These are phyloP conservation scores for Eucalyptus erythrocorys DNA, from an alignment of 345 rosid species.

Conservation along the genomic window DNA sequence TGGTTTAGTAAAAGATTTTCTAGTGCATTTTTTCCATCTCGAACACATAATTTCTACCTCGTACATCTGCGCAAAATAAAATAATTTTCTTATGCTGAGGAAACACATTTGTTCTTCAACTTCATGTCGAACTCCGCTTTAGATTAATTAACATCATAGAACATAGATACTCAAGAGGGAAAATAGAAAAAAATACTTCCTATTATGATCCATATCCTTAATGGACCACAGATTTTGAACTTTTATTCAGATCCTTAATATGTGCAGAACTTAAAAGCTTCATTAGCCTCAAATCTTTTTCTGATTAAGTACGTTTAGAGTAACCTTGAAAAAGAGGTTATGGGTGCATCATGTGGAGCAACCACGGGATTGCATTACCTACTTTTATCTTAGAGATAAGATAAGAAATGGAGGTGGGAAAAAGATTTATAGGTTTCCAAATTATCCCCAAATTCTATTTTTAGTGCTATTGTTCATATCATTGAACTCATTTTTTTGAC, in stretches of 20 bases:
- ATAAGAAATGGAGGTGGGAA: background rate
- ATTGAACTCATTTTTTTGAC: background rate
- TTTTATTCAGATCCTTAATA: rapidly evolving
- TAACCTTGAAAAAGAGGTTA: no score
- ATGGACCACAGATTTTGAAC: background rate
- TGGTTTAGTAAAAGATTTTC: no score
- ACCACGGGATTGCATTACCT: no score
- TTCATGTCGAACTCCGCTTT: background rate
- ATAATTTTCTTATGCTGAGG: background rate
- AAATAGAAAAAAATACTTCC: background rate
- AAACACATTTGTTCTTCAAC: background rate
- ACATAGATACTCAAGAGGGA: background rate
- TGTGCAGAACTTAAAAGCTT: background rate
- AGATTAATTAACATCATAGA: background rate
- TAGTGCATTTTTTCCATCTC: no score
- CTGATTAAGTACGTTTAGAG: background rate
- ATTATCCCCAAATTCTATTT: background rate
- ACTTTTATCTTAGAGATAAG: no score
- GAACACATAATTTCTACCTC: background rate
- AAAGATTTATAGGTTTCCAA: background rate
- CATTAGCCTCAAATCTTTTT: background rate
- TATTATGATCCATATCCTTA: background rate
- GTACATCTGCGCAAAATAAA: background rate
- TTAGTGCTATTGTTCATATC: background rate
- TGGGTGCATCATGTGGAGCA: no score